Conservation (phyloP, 352 stramenopile species). For the Phytophthora boehmeriae region DNA sequence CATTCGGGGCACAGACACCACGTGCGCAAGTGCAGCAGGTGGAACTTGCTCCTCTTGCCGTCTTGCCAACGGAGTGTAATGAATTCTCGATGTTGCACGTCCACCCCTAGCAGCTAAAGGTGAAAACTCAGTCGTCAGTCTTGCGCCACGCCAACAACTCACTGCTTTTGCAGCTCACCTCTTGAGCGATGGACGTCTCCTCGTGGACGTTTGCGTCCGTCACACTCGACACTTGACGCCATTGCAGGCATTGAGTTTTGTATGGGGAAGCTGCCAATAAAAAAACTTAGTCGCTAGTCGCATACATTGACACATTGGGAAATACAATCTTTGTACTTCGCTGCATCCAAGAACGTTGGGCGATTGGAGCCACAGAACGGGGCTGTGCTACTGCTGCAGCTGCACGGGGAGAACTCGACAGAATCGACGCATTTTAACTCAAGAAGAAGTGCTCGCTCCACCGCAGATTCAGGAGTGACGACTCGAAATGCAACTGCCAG, state of each 20-base stretch:
- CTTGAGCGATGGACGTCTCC: slow-evolving; percentile 30
- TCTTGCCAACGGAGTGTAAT: slow-evolving; percentile 84
- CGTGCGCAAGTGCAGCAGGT: slow-evolving; percentile 76
- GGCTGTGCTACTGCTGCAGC: slow-evolving; percentile 15
- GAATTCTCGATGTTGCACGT: slow-evolving; percentile 74
- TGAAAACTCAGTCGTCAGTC: slow-evolving; percentile 2
- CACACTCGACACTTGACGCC: slow-evolving; percentile 22
- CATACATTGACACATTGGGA: too few relatives aligned
- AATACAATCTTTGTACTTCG: slow-evolving; percentile 32
- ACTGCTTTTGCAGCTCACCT: slow-evolving; percentile 16
- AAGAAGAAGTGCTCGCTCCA: slow-evolving; percentile 15
- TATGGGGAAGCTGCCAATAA: too few relatives aligned
- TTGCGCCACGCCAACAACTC: background rate
- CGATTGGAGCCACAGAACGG: slow-evolving; percentile 9
- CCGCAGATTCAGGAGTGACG: slow-evolving; percentile 22
- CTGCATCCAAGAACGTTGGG: slow-evolving; percentile 25
- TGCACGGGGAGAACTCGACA: slow-evolving; percentile 29
- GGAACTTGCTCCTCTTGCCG: slow-evolving; percentile 67
- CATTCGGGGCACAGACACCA: slow-evolving; percentile 79
- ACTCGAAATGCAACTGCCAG: slow-evolving; percentile 12
- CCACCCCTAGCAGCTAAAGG: slow-evolving; percentile 62
- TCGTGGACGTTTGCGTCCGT: slow-evolving; percentile 9
- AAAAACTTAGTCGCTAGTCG: too few relatives aligned
- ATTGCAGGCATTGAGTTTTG: slow-evolving; percentile 7
- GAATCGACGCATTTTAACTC: slow-evolving; percentile 23